Evolutionary conservation across 208 protist species (phyloP), one percentile per base, ranked within the genome.

Genomic region (Trypanosoma avium): DNA sequence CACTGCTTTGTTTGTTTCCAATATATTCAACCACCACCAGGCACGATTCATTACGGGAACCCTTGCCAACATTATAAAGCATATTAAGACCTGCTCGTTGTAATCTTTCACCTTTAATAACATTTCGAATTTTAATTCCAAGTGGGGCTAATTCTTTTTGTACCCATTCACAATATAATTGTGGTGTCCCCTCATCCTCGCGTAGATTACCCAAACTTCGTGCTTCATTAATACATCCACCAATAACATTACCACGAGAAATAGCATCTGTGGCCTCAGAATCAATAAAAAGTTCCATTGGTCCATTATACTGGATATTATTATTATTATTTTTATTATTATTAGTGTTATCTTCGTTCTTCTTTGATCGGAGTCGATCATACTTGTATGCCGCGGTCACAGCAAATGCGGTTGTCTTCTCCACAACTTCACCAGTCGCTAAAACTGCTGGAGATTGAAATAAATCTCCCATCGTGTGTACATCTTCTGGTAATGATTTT

Each of bases 1-100:
- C 52, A 19, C 67, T 54, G 48, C 63, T 65, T 19, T 73, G 60
- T 33, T 63, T 47, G 73, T 93, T 82, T 33, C 85, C 86, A 21
- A 83, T 67, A 74, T 95, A 93, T 77, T 93, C 85, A 19, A 94
- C 74, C 42, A 94, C 81, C 33, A 94, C 67, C 55, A 94, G 61
- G 65, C 86, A 81, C 7, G 88, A 83, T 55, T 78, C 72, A 63
- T 89, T 78, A 26, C 75, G 59, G 19, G 83, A 81, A 45, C 84
- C 88, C 38, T 88, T 85, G n/a, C 88, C 88, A 27, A 94, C 88
- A 61, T 77, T 91, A 79, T 92, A 84, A 55, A 94, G 48, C 13
- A 94, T 73, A 49, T 86, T 68, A 48, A 94, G 52, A 22, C 88
- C 88, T 7, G 74, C 75, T 19, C 67, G 46, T 38, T 77, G 57